These are phyloP conservation scores for Cenchrus fungigraminus DNA, from an alignment of 176 grass and related monocot species.

Conservation along the genomic window DNA sequence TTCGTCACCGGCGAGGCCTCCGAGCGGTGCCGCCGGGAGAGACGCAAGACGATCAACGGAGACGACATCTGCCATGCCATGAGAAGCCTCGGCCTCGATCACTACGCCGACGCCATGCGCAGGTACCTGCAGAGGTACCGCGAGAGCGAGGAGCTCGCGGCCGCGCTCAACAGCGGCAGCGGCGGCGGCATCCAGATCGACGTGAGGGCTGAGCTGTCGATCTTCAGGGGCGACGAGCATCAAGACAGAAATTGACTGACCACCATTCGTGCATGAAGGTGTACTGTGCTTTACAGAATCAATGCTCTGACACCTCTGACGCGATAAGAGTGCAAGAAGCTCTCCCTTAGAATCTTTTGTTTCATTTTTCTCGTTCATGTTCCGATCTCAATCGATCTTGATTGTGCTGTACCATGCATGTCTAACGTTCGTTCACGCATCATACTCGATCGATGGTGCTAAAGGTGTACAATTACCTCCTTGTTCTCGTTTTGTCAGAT, in stretches of 20 bases:
- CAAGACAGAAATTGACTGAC: background rate
- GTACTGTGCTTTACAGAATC: constrained; percentile 7
- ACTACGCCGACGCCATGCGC: constrained; percentile 73
- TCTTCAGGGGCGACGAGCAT: constrained; percentile 41
- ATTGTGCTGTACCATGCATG: background rate
- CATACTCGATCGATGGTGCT: background rate
- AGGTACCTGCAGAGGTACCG: constrained; percentile 78
- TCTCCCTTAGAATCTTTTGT: background rate
- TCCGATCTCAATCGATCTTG: background rate
- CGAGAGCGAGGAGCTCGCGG: constrained; percentile 55
- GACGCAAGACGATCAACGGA: constrained; percentile 78
- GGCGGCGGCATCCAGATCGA: constrained; percentile 40
- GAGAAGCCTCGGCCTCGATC: constrained; percentile 69
- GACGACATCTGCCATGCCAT: constrained; percentile 80
- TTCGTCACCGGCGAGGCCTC: constrained; percentile 83
- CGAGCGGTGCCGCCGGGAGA: constrained; percentile 64
- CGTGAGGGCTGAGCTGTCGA: constrained; percentile 56
- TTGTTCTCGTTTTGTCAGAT: background rate
- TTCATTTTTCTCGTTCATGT: background rate
- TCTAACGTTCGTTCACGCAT: background rate
- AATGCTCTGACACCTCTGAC: constrained; percentile 7
- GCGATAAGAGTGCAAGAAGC: background rate
- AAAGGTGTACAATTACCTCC: background rate
- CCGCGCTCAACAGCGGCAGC: constrained; percentile 31
- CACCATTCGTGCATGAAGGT: background rate